Base-by-base conservation (phyloP, 1,284 basidiomycete genomes). In the Fereydounia khargensis region DNA sequence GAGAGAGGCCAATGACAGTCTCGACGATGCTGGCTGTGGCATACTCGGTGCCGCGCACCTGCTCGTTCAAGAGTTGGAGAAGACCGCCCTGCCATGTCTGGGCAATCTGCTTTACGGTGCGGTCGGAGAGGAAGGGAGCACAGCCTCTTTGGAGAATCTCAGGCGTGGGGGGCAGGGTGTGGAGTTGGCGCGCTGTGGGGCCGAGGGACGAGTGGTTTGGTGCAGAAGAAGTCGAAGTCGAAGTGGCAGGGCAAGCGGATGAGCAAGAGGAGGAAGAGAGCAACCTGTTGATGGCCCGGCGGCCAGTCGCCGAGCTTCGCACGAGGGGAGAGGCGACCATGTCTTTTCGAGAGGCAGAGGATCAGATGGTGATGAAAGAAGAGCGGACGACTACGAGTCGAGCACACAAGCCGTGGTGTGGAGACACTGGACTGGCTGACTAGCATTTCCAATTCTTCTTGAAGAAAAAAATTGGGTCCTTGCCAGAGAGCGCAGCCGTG, bases 1-100 rank as follows among this genome's bases (percentile, higher is more conserved):
- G 74, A 1, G 90, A 83, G 4, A 87, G 83, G 39, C 82, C 81
- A 27, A 89, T 83, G 28, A 92, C 82, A 14, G 87, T 86, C 65
- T 95, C 85, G 0, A 83, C 82, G 28, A 92, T 82, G 34, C 79
- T 82, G 61, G 80, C 78, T 53, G 81, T 81, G 65, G 83, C 82
- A 46, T 83, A 79, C 14, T 80, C 79, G 27, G 85, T 85, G 39
- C 81, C 86, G 14, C 66, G 58, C 0, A 73, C 70, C 34, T 74
- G 68, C n/a, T 74, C 66, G 54, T 75, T 75, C 27, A 75, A 57
- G 9, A 66, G 47, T 18, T 65, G 51, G 36, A 75, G 52, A 18
- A 74, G 56, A 4, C 73, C 68, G 9, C 44, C 49, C 33, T 75
- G 73, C 70, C 70, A 75, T 18, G 39, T 42, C 30, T 66, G 55